Conservation (phyloP, 495 filamentous ascomycete genomes). For the Penicillium diatomitis region DNA sequence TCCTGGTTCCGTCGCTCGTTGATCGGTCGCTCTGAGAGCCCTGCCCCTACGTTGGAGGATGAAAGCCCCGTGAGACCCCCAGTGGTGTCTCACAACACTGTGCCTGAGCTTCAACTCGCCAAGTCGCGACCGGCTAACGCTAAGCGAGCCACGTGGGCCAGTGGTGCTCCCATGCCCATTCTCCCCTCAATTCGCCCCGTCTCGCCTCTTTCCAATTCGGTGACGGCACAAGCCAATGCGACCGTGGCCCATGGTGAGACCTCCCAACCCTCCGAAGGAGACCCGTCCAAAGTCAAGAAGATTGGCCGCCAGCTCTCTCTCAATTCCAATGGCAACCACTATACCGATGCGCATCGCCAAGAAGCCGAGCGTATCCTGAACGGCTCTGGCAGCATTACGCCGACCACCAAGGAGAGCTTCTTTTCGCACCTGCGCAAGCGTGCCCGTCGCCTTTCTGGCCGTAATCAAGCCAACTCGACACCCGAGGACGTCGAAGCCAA, state of each 20-base stretch:
- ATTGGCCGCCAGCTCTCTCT: conserved; percentile 92
- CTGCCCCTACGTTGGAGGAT: conserved; percentile 34
- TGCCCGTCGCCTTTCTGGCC: conserved; percentile 84
- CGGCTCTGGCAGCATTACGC: conserved; percentile 61
- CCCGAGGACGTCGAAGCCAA: conserved; percentile 85
- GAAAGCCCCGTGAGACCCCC: conserved; percentile 32
- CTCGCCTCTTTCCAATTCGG: conserved; percentile 83
- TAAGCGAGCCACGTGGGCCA: conserved; percentile 86
- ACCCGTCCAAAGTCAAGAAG: conserved; percentile 67
- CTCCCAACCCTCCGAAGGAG: conserved; percentile 23
- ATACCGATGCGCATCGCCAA: conserved; percentile 75
- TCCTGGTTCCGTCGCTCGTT: conserved; percentile 96
- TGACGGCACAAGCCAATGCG: conserved; percentile 74
- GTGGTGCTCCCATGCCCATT: conserved; percentile 93
- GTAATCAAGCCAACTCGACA: conserved; percentile 67
- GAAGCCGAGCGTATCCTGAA: conserved; percentile 88
- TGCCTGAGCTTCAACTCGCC: conserved; percentile 33
- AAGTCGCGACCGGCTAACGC: conserved; percentile 53
- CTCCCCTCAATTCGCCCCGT: conserved; percentile 92
- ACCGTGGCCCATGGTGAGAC: conserved; percentile 23
- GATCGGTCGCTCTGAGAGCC: conserved; percentile 58
- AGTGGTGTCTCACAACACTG: conserved; percentile 45
- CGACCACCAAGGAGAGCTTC: conserved; percentile 74
- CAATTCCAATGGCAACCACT: conserved; percentile 88
- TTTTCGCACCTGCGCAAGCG: conserved; percentile 96